Evolutionary conservation across 2,329 filamentous ascomycete genomes (phyloP).

Genomic region (Microsporum ferrugineum): DNA sequence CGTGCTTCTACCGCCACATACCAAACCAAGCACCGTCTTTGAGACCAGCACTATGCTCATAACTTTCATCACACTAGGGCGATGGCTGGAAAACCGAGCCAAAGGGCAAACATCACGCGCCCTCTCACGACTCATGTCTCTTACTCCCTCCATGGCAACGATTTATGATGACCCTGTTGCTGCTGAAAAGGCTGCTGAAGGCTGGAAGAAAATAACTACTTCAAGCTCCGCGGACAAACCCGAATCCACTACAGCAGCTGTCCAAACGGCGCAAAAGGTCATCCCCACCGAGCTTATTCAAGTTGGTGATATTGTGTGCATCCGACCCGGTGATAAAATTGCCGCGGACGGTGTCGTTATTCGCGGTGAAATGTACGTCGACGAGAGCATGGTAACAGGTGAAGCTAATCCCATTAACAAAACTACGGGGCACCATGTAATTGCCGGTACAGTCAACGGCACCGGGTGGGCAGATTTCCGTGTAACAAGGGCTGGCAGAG

Average conservation of each 20-base stretch:
- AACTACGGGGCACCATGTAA: conserved; percentile 63
- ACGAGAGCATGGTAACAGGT: conserved; percentile 97
- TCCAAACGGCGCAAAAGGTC: conserved; percentile 61
- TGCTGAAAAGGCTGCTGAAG: conserved; percentile 77
- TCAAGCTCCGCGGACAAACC: conserved; percentile 12
- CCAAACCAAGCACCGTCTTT: conserved; percentile 76
- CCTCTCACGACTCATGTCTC: conserved; percentile 83
- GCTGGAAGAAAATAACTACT: conserved; percentile 42
- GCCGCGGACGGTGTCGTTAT: conserved; percentile 83
- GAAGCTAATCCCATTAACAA: conserved; percentile 94
- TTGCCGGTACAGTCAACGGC: conserved; percentile 92
- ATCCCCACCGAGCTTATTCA: conserved; percentile 92
- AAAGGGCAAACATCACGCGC: conserved; percentile 96
- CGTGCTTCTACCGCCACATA: conserved; percentile 61
- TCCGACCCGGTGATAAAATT: conserved; percentile 92
- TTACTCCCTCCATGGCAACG: conserved; percentile 91
- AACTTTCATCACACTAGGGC: conserved; percentile 82
- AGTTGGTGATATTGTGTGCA: conserved; percentile 82
- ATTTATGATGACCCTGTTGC: conserved; percentile 94
- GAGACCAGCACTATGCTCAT: conserved; percentile 98
- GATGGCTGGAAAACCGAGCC: conserved; percentile 84
- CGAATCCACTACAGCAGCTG: conserved; percentile 10
- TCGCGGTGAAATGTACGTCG: conserved; percentile 81
- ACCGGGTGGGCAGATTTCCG: conserved; percentile 84
- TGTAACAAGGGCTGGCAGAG: conserved; percentile 81